A percentile compares a stretch with the other conserved stretches of the same genome.
These are phyloP conservation scores for Pyrenophora seminiperda DNA, from an alignment of 2,329 filamentous ascomycete genomes.

Conservation along the genomic window DNA sequence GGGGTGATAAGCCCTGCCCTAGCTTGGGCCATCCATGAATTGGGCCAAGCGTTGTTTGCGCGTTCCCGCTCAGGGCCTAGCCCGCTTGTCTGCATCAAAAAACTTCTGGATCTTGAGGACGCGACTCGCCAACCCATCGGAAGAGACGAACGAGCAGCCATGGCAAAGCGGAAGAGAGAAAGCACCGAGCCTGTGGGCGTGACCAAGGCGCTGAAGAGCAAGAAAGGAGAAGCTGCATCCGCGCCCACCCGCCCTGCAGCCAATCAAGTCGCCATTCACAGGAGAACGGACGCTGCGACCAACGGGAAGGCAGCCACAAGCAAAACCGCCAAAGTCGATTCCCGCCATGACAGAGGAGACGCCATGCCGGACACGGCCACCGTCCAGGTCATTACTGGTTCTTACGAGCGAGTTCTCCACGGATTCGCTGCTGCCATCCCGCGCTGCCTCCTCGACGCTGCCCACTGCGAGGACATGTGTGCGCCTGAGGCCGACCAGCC, in stretches of 20 bases:
- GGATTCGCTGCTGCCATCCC: conserved; percentile 80
- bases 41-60: conserved; percentile 9
- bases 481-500: conserved; percentile 29
- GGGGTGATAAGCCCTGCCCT: conserved; percentile 35
- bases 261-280: conserved; percentile 20
- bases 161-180: conserved; percentile 48
- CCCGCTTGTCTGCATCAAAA: conserved; percentile 25
- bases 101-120: conserved; percentile 25
- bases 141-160: conserved; percentile 19
- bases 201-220: conserved; percentile 34
- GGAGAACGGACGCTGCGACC: conserved; percentile 24
- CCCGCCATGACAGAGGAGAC: conserved; percentile 12
- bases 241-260: conserved; percentile 24
- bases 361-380: conserved; percentile 40
- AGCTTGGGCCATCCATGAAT: conserved; percentile 11
- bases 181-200: conserved; percentile 20
- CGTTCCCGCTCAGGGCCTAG: conserved; percentile 23
- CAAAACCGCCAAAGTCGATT: conserved; percentile 15
- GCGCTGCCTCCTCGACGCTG: conserved; percentile 38
- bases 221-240: conserved; percentile 29
- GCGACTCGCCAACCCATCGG: conserved; percentile 9
- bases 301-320: conserved; percentile 25
- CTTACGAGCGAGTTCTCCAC: conserved; percentile 91
- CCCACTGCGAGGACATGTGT: conserved; percentile 23
- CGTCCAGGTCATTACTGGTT: conserved; percentile 90